Evolutionary conservation across 2,329 filamentous ascomycete species (phyloP), one percentile per base, ranked within the genome.

Genomic region (Rhytidhysteron rufulum): DNA sequence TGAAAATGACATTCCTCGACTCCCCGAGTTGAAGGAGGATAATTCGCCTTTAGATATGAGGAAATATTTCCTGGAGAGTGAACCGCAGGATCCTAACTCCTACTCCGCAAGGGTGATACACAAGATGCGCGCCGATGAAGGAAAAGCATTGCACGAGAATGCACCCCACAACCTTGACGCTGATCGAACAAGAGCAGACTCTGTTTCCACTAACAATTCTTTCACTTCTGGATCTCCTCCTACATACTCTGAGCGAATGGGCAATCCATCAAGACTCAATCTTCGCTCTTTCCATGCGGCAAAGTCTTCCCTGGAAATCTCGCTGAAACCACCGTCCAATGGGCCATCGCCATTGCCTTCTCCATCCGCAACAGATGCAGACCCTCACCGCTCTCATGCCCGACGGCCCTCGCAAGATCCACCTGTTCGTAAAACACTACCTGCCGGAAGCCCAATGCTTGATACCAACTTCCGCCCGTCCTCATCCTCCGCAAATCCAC

Each of bases 101-200:
- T 71, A 73, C 44, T 68, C 72, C 2, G 65, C 69, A 39, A 51
- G 56, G 19, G 49, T 74, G 7, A 73, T 72, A 40, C 72, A 72
- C 20, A 70, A 66, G 50, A 77, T 78, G 74, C 64, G 72, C 41
- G 65, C 66, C 7, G 74, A 78, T 43, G 74, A 78, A 58, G 74
- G 70, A 5, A 62, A 61, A 40, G 72, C 72, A 8, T 55, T 78
- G 38, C 73, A 77, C 34, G 63, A 71, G 34, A 68, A 62, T 27
- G 52, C 56, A 35, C 51, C 50, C 20, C 60, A 66, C 27, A 34
- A 43, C n/a, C 10, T 40, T 18, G 52, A 51, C 20, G 43, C 40
- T 4, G 49, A 55, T 3, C 47, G 48, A 17, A 36, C 43, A 15
- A 54, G 53, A 20, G 48, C 53, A 4, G 54, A 56, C 21, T 66